Percentiles rank a stretch among this genome's conserved stretches.
phyloP scores from a whole-genome alignment of 2,329 filamentous ascomycete genomes.

The Fusarium denticulatum region DNA sequence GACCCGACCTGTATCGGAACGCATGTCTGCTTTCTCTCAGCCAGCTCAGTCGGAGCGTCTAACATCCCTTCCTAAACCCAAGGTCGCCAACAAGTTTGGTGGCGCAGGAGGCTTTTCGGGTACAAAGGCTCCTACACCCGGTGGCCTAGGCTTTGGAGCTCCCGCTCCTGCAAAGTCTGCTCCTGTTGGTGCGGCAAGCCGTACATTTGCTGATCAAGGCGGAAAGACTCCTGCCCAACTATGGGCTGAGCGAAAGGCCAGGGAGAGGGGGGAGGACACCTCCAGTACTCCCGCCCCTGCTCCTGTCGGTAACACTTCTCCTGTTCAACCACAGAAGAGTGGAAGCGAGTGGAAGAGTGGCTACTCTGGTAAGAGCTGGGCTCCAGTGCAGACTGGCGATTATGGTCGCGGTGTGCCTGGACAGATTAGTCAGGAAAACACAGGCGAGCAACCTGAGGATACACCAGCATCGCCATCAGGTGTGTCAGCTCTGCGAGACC shows the following conservation, averaged over 20 bases:
- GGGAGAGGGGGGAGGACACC: slow-evolving; percentile 67
- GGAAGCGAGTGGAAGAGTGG: slow-evolving; percentile 89
- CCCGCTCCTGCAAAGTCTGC: slow-evolving; percentile 62
- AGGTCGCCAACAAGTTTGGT: slow-evolving; percentile 90
- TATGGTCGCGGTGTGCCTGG: slow-evolving; percentile 69
- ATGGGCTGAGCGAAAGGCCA: slow-evolving; percentile 97
- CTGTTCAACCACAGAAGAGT: slow-evolving; percentile 74
- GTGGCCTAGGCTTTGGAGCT: slow-evolving; percentile 71
- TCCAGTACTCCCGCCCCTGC: slow-evolving; percentile 54
- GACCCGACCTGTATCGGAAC: slow-evolving; percentile 76
- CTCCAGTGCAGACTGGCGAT: slow-evolving; percentile 75
- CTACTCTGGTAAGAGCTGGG: slow-evolving; percentile 91
- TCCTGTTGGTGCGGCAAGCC: slow-evolving; percentile 82
- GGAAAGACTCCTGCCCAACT: slow-evolving; percentile 97
- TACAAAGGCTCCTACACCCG: slow-evolving; percentile 88
- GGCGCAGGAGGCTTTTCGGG: slow-evolving; percentile 78
- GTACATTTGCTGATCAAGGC: slow-evolving; percentile 92
- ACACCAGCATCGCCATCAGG: slow-evolving; percentile 66
- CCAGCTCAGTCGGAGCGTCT: slow-evolving; percentile 76
- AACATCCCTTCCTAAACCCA: slow-evolving; percentile 91
- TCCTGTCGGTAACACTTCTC: slow-evolving; percentile 53
- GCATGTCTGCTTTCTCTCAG: slow-evolving; percentile 76
- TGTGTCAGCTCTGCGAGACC: slow-evolving; percentile 80
- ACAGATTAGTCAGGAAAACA: slow-evolving; percentile 66
- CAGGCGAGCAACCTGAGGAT: slow-evolving; percentile 65